Base-by-base conservation (phyloP, 805 yeast genomes). In the Metschnikowia baotianmanensis region DNA sequence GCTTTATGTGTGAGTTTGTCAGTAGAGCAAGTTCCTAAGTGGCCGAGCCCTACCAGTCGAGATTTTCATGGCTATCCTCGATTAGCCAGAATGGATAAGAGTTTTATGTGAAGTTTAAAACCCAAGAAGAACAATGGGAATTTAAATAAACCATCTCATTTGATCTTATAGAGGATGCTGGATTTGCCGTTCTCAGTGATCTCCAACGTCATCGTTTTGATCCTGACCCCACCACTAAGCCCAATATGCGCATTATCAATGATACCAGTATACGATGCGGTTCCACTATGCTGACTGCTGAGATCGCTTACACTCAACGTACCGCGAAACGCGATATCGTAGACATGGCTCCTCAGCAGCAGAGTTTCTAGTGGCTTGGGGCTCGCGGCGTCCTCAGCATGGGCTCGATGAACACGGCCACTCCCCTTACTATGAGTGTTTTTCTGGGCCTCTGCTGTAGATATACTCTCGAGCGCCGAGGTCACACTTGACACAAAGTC, bases 221-320 rank as follows among this genome's bases (percentile, higher is more conserved):
- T 47, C 34, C 61, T 59, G 23, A 62, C 57, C 2, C 72, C 72
- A 22, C 61, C 44, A 43, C 61, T 56, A 20, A 64, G 58, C 30
- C 52, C 50, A 20, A 58, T 34, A 40, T 67, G 72, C 40, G 57
- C 56, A 34, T 56, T 50, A 39, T 66, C 71, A 18, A 67, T 44
- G 10, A 36, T 38, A 1, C 70, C 72, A 13, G 40, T 36, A 46
- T 63, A 67, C 11, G 23, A 17, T 10, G 59, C 42, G 3, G 35
- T 27, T 0, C 66, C 66, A 18, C 30, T n/a, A 13, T 47, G 46
- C 5, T 31, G 23, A 11, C 51, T 37, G 16, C 47, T 40, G 34
- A 47, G 50, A 32, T 59, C 62, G 20, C 36, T 35, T 9, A 66
- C 45, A 13, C 35, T 36, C 29, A 59, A 49, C 5, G 47, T 42